Base-by-base conservation (phyloP, 2,329 filamentous ascomycete genomes). In the Herpomyces periplanetae region DNA sequence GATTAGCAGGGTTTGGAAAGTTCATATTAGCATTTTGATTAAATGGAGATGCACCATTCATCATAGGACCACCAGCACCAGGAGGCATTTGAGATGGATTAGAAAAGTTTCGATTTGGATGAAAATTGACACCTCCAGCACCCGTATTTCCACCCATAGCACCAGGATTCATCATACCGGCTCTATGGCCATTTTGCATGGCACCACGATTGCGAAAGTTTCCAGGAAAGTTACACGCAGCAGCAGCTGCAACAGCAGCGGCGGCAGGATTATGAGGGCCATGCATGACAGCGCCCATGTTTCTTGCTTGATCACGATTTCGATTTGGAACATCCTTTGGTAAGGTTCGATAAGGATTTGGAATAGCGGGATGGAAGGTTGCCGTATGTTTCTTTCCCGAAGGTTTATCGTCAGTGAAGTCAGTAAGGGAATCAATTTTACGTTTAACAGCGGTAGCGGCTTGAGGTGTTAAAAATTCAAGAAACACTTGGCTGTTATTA, bases 261-360 rank as follows among this genome's bases (percentile, higher is more conserved):
- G 19, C n/a, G 31, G 26, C 13, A 34, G 28, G 22, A 42, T 43
- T 30, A 43, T 47, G 19, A 47, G 48, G 34, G 48, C 52, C 21
- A 38, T 36, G 17, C 45, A 41, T 18, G 46, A 33, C 13, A 42
- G 36, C 21, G 44, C 36, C 12, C 54, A 47, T 20, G 55, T 55
- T 23, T 53, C 45, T 30, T 31, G 45, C 16, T 45, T 42, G 16
- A 59, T 53, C 32, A 68, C 60, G 14, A 49, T 59, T 22, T 45
- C 65, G 54, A 28, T 51, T 49, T 0, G 66, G 69, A 1, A 63
- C 61, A 34, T 87, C 73, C 41, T 87, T 87, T 8, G 71, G 73
- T 3, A 84, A 43, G 0, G 71, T 88, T 27, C 64, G 61, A 51
- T 85, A 91, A 0, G 73, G 71, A 35, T 91, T 91, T 27, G 51